Percentiles rank a stretch among this genome's conserved stretches.
Evolutionary conservation across 257 asterid genomes (phyloP).

Genomic region (Lycium ferocissimum): DNA sequence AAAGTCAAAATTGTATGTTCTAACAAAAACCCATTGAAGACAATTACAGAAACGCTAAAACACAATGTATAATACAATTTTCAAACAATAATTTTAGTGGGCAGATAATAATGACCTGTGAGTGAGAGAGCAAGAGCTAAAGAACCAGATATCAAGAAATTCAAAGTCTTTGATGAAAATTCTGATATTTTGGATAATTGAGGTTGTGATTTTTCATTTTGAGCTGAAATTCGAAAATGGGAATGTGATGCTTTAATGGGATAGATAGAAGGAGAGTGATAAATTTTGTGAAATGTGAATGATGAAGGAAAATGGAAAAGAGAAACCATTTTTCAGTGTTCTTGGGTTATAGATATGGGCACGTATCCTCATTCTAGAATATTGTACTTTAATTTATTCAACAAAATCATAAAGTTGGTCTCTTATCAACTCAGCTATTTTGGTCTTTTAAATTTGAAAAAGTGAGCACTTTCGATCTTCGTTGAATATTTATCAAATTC

Average conservation of each 20-base stretch:
- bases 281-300: conserved; percentile 28
- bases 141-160: conserved; percentile 65
- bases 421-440: too few relatives aligned
- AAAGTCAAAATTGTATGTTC: neutral
- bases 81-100: neutral
- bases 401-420: too few relatives aligned
- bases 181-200: conserved; percentile 48
- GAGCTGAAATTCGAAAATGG: conserved; percentile 23
- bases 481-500: too few relatives aligned
- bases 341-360: neutral
- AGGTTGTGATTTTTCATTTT: conserved; percentile 23
- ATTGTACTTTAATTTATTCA: neutral
- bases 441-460: too few relatives aligned
- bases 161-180: conserved; percentile 58
- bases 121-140: conserved; percentile 73
- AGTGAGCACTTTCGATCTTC: too few relatives aligned
- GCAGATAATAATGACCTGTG: conserved; percentile 49
- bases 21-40: neutral
- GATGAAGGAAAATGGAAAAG: conserved; percentile 49
- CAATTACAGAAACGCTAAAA: neutral
- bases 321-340: conserved; percentile 47
- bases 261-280: conserved; percentile 22
- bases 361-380: conserved; percentile 1
- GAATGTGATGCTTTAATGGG: conserved; percentile 43
- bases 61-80: neutral